Conservation (phyloP, 2,329 filamentous ascomycete genomes). For the Alternaria triticina region DNA sequence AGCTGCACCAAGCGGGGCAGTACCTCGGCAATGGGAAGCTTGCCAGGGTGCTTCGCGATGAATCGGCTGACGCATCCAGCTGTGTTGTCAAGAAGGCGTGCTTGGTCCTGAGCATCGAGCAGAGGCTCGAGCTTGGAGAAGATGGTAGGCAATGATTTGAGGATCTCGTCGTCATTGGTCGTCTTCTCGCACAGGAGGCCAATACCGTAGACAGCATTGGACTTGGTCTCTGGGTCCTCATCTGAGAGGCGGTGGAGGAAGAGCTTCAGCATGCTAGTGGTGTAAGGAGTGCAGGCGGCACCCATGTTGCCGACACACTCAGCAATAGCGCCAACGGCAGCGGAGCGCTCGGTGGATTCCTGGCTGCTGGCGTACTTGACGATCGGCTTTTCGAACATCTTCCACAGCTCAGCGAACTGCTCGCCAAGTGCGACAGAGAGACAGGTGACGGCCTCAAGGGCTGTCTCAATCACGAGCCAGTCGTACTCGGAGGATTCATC, state of each 20-base stretch:
- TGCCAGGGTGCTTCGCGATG: slow-evolving; percentile 87
- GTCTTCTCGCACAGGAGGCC: slow-evolving; percentile 86
- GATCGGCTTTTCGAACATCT: slow-evolving; percentile 92
- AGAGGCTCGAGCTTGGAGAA: slow-evolving; percentile 86
- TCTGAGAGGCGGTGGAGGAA: slow-evolving; percentile 87
- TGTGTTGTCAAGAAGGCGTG: slow-evolving; percentile 89
- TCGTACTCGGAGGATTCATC: slow-evolving; percentile 92
- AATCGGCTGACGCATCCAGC: slow-evolving; percentile 90
- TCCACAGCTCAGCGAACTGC: slow-evolving; percentile 87
- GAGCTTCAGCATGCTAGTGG: slow-evolving; percentile 75
- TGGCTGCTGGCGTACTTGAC: slow-evolving; percentile 86
- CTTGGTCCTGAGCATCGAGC: slow-evolving; percentile 76
- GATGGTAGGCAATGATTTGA: slow-evolving; percentile 77
- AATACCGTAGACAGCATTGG: slow-evolving; percentile 90
- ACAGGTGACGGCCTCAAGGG: slow-evolving; percentile 86
- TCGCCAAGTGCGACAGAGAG: slow-evolving; percentile 81
- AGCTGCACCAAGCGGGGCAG: slow-evolving; percentile 79
- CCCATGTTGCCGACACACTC: slow-evolving; percentile 90
- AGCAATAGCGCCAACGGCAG: slow-evolving; percentile 88
- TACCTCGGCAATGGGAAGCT: slow-evolving; percentile 79
- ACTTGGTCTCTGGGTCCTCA: slow-evolving; percentile 89
- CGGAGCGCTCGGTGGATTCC: slow-evolving; percentile 85
- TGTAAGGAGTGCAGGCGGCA: slow-evolving; percentile 80
- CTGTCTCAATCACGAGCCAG: slow-evolving; percentile 95
- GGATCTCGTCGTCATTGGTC: slow-evolving; percentile 72